Evolutionary conservation across 202 grass and related monocot species (phyloP).

Genomic region (Zizania palustris): DNA sequence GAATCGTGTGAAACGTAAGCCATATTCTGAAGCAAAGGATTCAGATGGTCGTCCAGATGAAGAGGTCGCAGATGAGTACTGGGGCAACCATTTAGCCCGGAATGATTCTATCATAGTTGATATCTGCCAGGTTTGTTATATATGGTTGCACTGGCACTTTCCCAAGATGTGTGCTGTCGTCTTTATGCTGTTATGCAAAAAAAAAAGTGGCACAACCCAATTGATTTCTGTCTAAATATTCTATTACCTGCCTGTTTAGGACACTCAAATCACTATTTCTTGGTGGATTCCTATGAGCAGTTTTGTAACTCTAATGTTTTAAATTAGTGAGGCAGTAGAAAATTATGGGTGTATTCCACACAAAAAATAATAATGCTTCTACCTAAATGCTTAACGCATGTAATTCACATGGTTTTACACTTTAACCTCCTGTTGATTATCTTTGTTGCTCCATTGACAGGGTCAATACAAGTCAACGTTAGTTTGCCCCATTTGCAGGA

Average conservation of each 20-base stretch:
- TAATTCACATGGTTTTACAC: constrained; percentile 6
- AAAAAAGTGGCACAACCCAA: not conserved
- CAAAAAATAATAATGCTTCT: not conserved
- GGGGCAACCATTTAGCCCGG: constrained; percentile 96
- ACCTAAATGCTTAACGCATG: not conserved
- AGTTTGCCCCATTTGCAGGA: constrained; percentile 89
- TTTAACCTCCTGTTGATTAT: constrained; percentile 20
- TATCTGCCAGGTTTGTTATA: constrained; percentile 87
- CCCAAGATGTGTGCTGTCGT: not conserved
- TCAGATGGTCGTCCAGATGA: constrained; percentile 73
- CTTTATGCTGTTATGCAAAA: not conserved
- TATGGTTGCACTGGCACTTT: constrained; percentile 12
- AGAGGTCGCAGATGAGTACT: constrained; percentile 87
- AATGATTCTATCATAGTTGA: constrained; percentile 98
- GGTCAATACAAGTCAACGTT: constrained; percentile 97
- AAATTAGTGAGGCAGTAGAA: not conserved
- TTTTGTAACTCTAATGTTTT: constrained; percentile 15
- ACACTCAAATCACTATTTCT: not conserved
- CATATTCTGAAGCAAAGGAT: constrained; percentile 89
- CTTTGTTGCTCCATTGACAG: constrained; percentile 57
- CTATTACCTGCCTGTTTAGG: not conserved
- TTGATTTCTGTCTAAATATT: constrained; percentile 24
- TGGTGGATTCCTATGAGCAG: constrained; percentile 23
- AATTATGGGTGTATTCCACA: not conserved
- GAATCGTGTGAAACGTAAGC: constrained; percentile 90